Percentiles rank a stretch among this genome's conserved stretches.
Evolutionary conservation across 2,329 filamentous ascomycete genomes (phyloP).

Genomic region (Coniochaeta pulveracea): DNA sequence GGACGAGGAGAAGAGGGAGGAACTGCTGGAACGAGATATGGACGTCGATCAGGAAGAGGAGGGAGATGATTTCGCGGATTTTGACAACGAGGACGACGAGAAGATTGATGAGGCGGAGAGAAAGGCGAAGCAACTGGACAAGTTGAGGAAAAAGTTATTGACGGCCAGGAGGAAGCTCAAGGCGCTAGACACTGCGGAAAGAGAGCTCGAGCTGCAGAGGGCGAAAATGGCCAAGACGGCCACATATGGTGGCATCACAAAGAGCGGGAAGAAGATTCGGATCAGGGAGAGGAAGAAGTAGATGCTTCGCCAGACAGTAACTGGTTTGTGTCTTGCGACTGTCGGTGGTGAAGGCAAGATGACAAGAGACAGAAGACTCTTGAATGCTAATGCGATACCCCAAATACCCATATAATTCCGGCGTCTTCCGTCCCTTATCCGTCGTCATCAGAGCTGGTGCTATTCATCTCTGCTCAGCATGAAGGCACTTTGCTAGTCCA

Average conservation of each 20-base stretch:
- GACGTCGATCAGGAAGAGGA: conserved; percentile 24
- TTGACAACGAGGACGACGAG: conserved; percentile 18
- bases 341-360: conserved; percentile 1
- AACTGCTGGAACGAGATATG: conserved; percentile 12
- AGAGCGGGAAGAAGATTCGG: conserved; percentile 51
- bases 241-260: conserved; percentile 47
- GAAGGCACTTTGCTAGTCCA: conserved; percentile 38
- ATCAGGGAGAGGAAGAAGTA: conserved; percentile 51
- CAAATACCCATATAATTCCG: too few relatives aligned
- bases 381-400: conserved; percentile 12
- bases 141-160: conserved; percentile 36
- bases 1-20: conserved; percentile 23
- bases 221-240: conserved; percentile 56
- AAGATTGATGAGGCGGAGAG: conserved; percentile 19
- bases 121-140: conserved; percentile 28
- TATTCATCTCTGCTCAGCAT: conserved; percentile 25
- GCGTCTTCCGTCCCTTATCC: too few relatives aligned
- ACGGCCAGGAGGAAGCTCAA: conserved; percentile 41
- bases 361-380: conserved; percentile 4
- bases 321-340: conserved; percentile 8
- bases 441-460: too few relatives aligned
- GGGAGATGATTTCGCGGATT: conserved; percentile 16
- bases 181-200: conserved; percentile 42
- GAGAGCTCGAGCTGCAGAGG: conserved; percentile 44
- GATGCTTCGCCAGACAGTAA: too few relatives aligned